Conservation (phyloP, 1,284 basidiomycete genomes). For the Agaricales sp. region DNA sequence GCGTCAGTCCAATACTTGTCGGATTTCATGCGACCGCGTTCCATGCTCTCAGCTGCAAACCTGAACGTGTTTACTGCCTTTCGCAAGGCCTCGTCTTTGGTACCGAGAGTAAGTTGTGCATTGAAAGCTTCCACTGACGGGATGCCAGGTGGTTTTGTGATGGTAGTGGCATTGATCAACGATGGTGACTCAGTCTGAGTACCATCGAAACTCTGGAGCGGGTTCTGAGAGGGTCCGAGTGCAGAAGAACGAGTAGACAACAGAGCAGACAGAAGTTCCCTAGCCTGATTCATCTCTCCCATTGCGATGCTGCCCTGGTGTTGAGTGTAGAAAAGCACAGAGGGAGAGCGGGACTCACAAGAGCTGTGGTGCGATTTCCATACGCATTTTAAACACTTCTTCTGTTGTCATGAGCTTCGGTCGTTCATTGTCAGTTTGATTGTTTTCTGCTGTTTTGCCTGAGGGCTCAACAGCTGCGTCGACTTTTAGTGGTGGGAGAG, state of each 20-base stretch:
- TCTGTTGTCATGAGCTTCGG: slow-evolving; percentile 57
- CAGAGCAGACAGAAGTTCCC: slow-evolving; percentile 49
- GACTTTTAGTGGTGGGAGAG: slow-evolving; percentile 14
- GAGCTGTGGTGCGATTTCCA: slow-evolving; percentile 57
- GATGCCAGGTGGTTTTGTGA: slow-evolving; percentile 52
- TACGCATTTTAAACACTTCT: slow-evolving; percentile 61
- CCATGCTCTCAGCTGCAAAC: slow-evolving; percentile 55
- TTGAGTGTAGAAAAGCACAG: slow-evolving; percentile 14
- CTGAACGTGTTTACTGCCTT: slow-evolving; percentile 63
- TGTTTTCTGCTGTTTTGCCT: slow-evolving; percentile 17
- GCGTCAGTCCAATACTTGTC: slow-evolving; percentile 75
- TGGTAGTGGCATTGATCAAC: slow-evolving; percentile 49
- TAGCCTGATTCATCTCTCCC: slow-evolving; percentile 69
- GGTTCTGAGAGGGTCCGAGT: slow-evolving; percentile 15
- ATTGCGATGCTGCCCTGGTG: slow-evolving; percentile 42
- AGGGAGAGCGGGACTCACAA: slow-evolving; percentile 34
- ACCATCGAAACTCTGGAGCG: slow-evolving; percentile 13
- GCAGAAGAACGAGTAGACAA: slow-evolving; percentile 28
- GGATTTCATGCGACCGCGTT: slow-evolving; percentile 43
- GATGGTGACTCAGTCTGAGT: slow-evolving; percentile 20
- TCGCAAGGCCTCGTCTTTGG: slow-evolving; percentile 67
- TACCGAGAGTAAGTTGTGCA: slow-evolving; percentile 59
- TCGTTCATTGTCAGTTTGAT: slow-evolving; percentile 17
- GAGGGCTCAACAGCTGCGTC: slow-evolving; percentile 16
- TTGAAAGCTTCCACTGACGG: slow-evolving; percentile 66